Base-by-base conservation (phyloP, 176 grass and related monocot species). In the Eleusine coracana region DNA sequence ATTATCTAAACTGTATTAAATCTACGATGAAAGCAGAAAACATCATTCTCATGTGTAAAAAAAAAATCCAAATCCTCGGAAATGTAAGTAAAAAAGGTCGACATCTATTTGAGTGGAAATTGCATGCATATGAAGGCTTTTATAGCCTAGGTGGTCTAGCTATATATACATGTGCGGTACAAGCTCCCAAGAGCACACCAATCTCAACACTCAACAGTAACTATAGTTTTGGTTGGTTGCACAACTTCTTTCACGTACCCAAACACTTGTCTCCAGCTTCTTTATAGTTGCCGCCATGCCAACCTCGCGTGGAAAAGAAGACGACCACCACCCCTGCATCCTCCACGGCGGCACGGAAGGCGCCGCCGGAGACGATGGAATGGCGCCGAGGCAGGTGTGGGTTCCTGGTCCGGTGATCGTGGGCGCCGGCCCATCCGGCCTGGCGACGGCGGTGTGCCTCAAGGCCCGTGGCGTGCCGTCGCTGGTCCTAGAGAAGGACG, bases 401-500 rank as follows among this genome's bases (percentile, higher is more conserved):
- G 85, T 97, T 25, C 92, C 92, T 0, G 92, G 94, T n/a, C 92
- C 94, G 4, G 65, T 97, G 58, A 94, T 97, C 39, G 83, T 97
- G 11, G 94, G 94, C 39, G 94, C 94, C 20, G 94, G 94, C 1
- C 94, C 94, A 10, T 94, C 94, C 9, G 94, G 94, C 16, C 80
- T 94, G 7, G 94, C 94, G 0, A 90, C 85, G 21, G 94, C 92
- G 18, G 94, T 92, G 21, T 97, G 94, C 88, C 87, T 97, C 12
- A 86, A 90, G 61, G 79, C 81, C 28, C 85, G 83, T 46, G 87
- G 92, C 10, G 87, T 97, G 15, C 92, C 94, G 29, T 90, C 87
- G 44, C 86, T 92, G 61, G 82, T 97, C 36, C 90, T 97, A 5
- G 94, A 97, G 68, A 94, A 90, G 77, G 92, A 97, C 87, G 16